phyloP scores from a whole-genome alignment of 352 stramenopile species.

The Nothophytophthora sp. region DNA sequence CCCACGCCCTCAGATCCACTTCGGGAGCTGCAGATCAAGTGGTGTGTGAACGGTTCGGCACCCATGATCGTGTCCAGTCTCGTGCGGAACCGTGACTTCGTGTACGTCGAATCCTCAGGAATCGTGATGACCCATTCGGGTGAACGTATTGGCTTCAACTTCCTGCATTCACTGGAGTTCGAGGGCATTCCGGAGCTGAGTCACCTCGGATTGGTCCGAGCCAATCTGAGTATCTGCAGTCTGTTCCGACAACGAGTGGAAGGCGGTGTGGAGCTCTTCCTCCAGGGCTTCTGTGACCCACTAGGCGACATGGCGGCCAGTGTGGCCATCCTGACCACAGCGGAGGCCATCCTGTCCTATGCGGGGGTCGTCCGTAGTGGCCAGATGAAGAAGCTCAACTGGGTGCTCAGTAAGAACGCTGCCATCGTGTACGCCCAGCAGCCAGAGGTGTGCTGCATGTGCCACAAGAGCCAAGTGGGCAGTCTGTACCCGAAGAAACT shows the following conservation, averaged over 20 bases:
- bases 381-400: slow-evolving; percentile 44
- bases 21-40: slow-evolving; percentile 43
- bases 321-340: slow-evolving; percentile 31
- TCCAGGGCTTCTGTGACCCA: slow-evolving; percentile 28
- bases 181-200: slow-evolving; percentile 32
- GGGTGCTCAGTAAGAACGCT: slow-evolving; percentile 30
- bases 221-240: slow-evolving; percentile 50
- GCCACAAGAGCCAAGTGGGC: slow-evolving; percentile 14
- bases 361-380: slow-evolving; percentile 25
- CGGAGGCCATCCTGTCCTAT: slow-evolving; percentile 28
- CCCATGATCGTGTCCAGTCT: slow-evolving; percentile 34
- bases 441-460: slow-evolving; percentile 26
- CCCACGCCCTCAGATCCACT: slow-evolving; percentile 38
- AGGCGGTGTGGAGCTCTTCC: slow-evolving; percentile 40
- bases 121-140: slow-evolving; percentile 33
- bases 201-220: slow-evolving; percentile 30
- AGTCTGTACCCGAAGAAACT: slow-evolving; percentile 21
- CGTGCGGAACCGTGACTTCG: slow-evolving; percentile 52
- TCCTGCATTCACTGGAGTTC: slow-evolving; percentile 54
- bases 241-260: slow-evolving; percentile 45
- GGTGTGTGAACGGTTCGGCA: slow-evolving; percentile 45
- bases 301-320: slow-evolving; percentile 26
- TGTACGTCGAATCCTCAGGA: slow-evolving; percentile 48
- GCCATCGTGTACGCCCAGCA: slow-evolving; percentile 16
- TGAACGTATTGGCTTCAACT: slow-evolving; percentile 50